These are phyloP conservation scores for Hypoxylon lienhwacheense DNA, from an alignment of 495 filamentous ascomycete genomes.

Conservation along the genomic window DNA sequence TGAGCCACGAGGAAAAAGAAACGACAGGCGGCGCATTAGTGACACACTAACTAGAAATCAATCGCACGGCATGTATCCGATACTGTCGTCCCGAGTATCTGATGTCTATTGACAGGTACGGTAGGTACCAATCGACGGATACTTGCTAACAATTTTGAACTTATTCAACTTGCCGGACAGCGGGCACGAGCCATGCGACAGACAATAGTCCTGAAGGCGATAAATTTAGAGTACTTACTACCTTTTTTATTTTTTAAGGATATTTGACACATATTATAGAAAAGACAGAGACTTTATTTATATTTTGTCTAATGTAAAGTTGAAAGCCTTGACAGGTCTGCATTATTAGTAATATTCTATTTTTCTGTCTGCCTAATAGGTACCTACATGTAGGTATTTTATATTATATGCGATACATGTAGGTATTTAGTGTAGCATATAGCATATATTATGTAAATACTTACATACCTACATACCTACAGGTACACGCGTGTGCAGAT, in stretches of 20 bases:
- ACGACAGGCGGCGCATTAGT: slow-evolving; percentile 27
- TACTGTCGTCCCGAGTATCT: slow-evolving; percentile 20
- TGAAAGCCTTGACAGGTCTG: no score
- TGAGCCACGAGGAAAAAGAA: slow-evolving; percentile 35
- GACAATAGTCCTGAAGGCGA: slow-evolving; percentile 29
- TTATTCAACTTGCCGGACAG: no score
- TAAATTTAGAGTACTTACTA: no score
- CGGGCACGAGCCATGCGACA: slow-evolving; percentile 39
- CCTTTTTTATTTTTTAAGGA: no score
- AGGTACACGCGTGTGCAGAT: not conserved
- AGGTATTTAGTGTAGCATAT: not conserved
- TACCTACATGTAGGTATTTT: not conserved
- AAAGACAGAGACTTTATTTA: not conserved
- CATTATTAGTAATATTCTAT: no score
- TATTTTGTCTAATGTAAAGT: not conserved
- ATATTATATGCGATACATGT: not conserved
- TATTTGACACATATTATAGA: no score
- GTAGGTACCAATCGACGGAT: no score
- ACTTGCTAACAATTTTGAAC: no score
- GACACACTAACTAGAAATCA: slow-evolving; percentile 20
- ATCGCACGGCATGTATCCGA: slow-evolving; percentile 19
- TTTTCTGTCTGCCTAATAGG: slow-evolving; percentile 4
- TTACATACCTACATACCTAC: not conserved
- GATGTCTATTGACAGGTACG: not conserved
- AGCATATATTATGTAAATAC: not conserved